These are phyloP conservation scores for Solanum hybrid DNA, from an alignment of 305 asterid species.

Conservation along the genomic window DNA sequence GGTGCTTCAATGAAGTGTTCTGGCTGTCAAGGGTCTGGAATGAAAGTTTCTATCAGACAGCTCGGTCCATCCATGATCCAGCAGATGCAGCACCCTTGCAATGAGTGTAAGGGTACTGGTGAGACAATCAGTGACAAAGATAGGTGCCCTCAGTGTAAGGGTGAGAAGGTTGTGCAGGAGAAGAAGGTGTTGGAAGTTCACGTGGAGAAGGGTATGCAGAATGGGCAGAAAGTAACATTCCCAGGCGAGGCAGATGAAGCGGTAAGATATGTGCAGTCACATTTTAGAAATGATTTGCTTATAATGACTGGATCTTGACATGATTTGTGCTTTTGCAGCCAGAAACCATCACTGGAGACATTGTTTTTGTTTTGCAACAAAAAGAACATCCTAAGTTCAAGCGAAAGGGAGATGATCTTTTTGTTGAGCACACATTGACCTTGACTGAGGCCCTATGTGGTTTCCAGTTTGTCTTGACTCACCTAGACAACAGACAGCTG, in stretches of 20 bases:
- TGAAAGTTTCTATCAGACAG: slow-evolving; percentile 75
- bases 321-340: slow-evolving; percentile 44
- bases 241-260: slow-evolving; percentile 96
- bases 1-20: slow-evolving; percentile 79
- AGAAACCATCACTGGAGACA: slow-evolving; percentile 82
- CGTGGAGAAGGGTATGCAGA: slow-evolving; percentile 90
- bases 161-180: slow-evolving; percentile 68
- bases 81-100: slow-evolving; percentile 86
- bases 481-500: slow-evolving; percentile 79
- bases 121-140: slow-evolving; percentile 70
- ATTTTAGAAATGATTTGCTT: background rate
- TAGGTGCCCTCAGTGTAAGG: slow-evolving; percentile 71
- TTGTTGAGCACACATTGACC: slow-evolving; percentile 66
- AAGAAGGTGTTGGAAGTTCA: slow-evolving; percentile 76
- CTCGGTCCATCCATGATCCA: slow-evolving; percentile 93
- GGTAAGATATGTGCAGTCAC: slow-evolving; percentile 20
- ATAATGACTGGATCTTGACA: background rate
- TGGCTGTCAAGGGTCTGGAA: slow-evolving; percentile 86
- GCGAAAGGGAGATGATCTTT: slow-evolving; percentile 88
- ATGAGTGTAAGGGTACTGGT: slow-evolving; percentile 81
- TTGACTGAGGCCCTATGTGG: slow-evolving; percentile 92
- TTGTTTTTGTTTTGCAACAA: slow-evolving; percentile 76
- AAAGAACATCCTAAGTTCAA: slow-evolving; percentile 86
- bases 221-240: slow-evolving; percentile 71
- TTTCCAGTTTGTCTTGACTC: slow-evolving; percentile 79